Evolutionary conservation across 2,329 filamentous ascomycete genomes (phyloP).

Genomic region (Fusarium coicis): DNA sequence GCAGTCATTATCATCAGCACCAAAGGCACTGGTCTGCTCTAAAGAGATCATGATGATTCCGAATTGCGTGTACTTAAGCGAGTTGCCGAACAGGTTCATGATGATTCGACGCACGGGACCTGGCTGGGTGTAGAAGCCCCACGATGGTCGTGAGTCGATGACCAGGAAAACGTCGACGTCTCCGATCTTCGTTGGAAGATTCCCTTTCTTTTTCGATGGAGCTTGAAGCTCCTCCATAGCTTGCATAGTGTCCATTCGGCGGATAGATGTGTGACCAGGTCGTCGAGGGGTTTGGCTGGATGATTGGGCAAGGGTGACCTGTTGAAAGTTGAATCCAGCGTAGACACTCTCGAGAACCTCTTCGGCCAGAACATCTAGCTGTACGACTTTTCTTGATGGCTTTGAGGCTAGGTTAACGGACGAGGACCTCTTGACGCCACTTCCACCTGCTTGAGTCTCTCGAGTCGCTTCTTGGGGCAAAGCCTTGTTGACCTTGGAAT

Average conservation of each 20-base stretch:
- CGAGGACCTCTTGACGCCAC: neutral
- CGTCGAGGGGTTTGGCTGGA: slow-evolving; percentile 9
- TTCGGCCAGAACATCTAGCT: slow-evolving; percentile 55
- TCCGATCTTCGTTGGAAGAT: slow-evolving; percentile 24
- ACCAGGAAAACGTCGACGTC: slow-evolving; percentile 46
- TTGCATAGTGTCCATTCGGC: slow-evolving; percentile 53
- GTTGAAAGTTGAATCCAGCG: slow-evolving; percentile 56
- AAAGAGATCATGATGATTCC: slow-evolving; percentile 49
- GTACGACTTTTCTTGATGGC: slow-evolving; percentile 39
- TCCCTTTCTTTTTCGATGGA: neutral
- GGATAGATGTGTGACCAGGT: slow-evolving; percentile 29
- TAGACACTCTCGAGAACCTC: slow-evolving; percentile 61
- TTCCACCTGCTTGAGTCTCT: neutral
- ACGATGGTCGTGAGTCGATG: slow-evolving; percentile 57
- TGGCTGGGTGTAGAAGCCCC: slow-evolving; percentile 65
- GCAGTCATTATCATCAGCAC: neutral
- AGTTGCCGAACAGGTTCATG: slow-evolving; percentile 72
- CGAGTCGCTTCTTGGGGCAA: slow-evolving; percentile 5
- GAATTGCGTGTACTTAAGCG: slow-evolving; percentile 67
- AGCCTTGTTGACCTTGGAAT: slow-evolving; percentile 63
- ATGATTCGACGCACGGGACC: slow-evolving; percentile 64
- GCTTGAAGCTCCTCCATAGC: slow-evolving; percentile 47
- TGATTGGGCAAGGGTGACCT: slow-evolving; percentile 36
- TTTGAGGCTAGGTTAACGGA: slow-evolving; percentile 18
- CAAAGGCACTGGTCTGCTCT: slow-evolving; percentile 25